Evolutionary conservation across 2,329 filamentous ascomycete species (phyloP), one percentile per base, ranked within the genome.

Genomic region (Aspergillus aculeatinus): DNA sequence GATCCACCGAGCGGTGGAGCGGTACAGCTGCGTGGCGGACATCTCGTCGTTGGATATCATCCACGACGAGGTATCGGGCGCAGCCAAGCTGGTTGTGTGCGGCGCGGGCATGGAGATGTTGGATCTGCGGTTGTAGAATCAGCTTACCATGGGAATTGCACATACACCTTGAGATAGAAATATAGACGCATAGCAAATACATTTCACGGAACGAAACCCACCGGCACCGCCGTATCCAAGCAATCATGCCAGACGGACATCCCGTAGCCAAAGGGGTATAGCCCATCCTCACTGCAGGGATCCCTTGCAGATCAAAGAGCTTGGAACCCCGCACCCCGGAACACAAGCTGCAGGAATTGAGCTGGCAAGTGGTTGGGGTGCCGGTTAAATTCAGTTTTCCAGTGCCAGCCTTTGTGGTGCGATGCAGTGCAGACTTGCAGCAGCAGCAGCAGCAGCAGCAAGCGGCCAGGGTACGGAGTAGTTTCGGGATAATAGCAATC

Each of bases 1-100:
- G 10, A 63, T 75, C 39, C 48, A 65, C 10, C 68, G 71, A 23
- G 14, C 69, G 23, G 42, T 69, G 5, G 70, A 79, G 55, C 60
- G 63, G 50, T 78, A 77, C 60, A 84, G 81, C 21, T 74, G 78
- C 27, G 82, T 87, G 3, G 84, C 84, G 14, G 85, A 87, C 72
- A 79, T 84, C 19, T 82, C 83, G 2, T 77, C 79, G 29, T 71
- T 86, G 69, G 79, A 77, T n/a, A 63, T 80, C 2, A 67, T 80
- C 50, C 59, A 55, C 14, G 58, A 63, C 5, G 48, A 57, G 12
- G 14, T 5, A 2, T 27, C 48, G 21, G 61, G 57, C 2, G 63
- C 65, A 27, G 50, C 59, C 39, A 65, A 67, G 60, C 57, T 82
- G 52, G 54, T 83, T 48, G 65, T 83, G 1, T 79, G 76, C 56